Evolutionary conservation across 2,329 filamentous ascomycete genomes (phyloP).

Genomic region (Exophiala aquamarina): DNA sequence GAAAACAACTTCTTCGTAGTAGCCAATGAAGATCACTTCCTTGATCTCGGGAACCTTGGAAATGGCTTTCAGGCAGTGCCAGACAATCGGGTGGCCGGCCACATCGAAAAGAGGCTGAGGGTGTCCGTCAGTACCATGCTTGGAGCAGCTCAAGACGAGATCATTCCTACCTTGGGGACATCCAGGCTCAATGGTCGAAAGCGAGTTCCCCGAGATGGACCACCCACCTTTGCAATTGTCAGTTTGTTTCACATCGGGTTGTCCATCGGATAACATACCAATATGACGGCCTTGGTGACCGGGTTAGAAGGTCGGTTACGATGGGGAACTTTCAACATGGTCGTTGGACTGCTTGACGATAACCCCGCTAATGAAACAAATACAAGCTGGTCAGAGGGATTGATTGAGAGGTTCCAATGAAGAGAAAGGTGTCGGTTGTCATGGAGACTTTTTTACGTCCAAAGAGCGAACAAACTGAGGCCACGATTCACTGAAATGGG

Average conservation of each 20-base stretch:
- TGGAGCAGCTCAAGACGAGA: background rate
- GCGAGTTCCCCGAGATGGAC: constrained; percentile 90
- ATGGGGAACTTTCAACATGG: constrained; percentile 47
- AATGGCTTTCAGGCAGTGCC: constrained; percentile 92
- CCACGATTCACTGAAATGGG: too few relatives aligned
- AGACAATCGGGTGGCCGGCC: constrained; percentile 96
- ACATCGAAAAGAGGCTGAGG: constrained; percentile 91
- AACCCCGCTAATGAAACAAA: too few relatives aligned
- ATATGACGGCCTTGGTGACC: constrained; percentile 88
- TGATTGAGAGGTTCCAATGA: too few relatives aligned
- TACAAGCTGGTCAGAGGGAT: too few relatives aligned
- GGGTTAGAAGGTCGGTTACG: constrained; percentile 47
- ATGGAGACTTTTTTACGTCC: too few relatives aligned
- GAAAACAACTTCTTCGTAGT: constrained; percentile 97
- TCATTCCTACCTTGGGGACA: constrained; percentile 76
- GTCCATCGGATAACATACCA: constrained; percentile 58
- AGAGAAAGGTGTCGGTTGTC: too few relatives aligned
- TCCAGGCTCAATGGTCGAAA: constrained; percentile 95
- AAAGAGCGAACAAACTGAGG: too few relatives aligned
- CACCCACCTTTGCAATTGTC: constrained; percentile 70
- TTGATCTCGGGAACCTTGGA: constrained; percentile 88
- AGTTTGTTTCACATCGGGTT: constrained; percentile 28
- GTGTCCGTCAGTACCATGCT: background rate
- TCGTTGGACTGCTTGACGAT: background rate
- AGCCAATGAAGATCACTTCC: constrained; percentile 96